Percentiles rank a stretch among this genome's conserved stretches.
Evolutionary conservation across 2,329 filamentous ascomycete species (phyloP).

Genomic region (Aspergillus sp.): DNA sequence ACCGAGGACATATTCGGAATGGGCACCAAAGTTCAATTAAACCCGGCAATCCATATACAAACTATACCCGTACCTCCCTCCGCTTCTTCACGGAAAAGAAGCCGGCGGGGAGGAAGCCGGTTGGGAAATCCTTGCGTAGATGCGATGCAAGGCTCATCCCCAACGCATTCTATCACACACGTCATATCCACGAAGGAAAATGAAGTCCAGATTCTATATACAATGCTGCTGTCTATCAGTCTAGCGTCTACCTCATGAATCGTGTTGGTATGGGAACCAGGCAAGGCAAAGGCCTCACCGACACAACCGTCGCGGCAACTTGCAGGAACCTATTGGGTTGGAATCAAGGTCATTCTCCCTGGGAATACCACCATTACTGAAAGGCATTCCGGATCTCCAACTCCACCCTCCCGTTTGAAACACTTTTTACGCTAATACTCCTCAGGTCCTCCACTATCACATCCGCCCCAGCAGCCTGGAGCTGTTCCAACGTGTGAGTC

Average conservation of each 20-base stretch:
- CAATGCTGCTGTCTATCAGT: constrained; percentile 7
- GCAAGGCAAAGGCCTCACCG: not conserved
- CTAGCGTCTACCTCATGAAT: constrained; percentile 9
- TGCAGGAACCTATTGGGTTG: not conserved
- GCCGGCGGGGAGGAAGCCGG: not conserved
- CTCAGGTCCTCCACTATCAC: constrained; percentile 80
- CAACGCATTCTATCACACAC: not conserved
- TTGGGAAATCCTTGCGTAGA: constrained; percentile 2
- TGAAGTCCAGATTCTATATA: constrained; percentile 6
- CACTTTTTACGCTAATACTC: constrained; percentile 65
- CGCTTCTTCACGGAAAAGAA: not conserved
- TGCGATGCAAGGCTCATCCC: constrained; percentile 3
- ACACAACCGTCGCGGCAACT: not conserved
- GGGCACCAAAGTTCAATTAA: not conserved
- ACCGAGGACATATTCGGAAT: not conserved
- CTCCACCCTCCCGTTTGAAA: constrained; percentile 59
- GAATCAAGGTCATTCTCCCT: not conserved
- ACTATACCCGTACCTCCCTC: not conserved
- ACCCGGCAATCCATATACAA: not conserved
- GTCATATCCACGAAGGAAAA: constrained; percentile 4
- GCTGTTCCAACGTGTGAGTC: constrained; percentile 73
- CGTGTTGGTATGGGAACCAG: not conserved
- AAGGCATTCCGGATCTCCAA: constrained; percentile 67
- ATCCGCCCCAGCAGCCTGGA: constrained; percentile 75
- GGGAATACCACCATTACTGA: constrained; percentile 25